These are phyloP conservation scores for Penicillium coffeae DNA, from an alignment of 495 filamentous ascomycete species.

Conservation along the genomic window DNA sequence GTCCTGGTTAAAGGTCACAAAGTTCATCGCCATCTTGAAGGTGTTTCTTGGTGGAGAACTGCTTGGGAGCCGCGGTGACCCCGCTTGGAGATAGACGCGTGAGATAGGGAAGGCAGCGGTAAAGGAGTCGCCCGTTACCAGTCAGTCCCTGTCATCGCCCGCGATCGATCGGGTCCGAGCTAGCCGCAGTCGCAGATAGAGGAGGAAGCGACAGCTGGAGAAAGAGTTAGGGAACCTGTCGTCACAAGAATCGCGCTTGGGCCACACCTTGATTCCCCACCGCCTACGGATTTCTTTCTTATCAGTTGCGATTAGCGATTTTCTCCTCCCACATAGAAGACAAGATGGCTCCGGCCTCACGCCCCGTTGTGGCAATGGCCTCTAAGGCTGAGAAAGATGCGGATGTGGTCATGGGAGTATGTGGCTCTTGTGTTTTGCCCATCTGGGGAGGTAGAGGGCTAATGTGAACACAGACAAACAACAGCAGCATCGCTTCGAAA, in stretches of 20 bases:
- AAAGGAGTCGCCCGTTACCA: conserved; percentile 22
- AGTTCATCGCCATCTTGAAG: conserved; percentile 75
- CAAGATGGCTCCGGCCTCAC: conserved; percentile 10
- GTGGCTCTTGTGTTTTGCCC: not conserved
- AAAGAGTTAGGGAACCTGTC: conserved; percentile 20
- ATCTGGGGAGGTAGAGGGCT: not conserved
- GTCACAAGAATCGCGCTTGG: conserved; percentile 40
- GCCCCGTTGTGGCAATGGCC: conserved; percentile 15
- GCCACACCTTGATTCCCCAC: conserved; percentile 41
- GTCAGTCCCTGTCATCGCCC: conserved; percentile 14
- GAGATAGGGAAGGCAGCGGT: conserved; percentile 11
- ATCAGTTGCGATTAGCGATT: conserved; percentile 9
- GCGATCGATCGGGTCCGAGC: not conserved
- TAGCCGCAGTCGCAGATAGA: conserved; percentile 7
- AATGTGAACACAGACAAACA: conserved; percentile 65
- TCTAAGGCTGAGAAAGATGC: conserved; percentile 48
- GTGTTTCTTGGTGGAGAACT: not conserved
- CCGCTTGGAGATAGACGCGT: conserved; percentile 16
- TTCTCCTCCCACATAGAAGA: not conserved
- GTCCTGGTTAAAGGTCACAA: conserved; percentile 98
- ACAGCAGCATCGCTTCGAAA: conserved; percentile 85
- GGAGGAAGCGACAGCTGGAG: not conserved
- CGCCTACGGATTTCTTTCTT: conserved; percentile 18
- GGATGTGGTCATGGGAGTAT: conserved; percentile 67
- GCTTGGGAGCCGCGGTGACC: conserved; percentile 17